Evolutionary conservation across 1,284 basidiomycete species (phyloP), one percentile per base, ranked within the genome.

Genomic region (Tetrapyrgos nigripes): DNA sequence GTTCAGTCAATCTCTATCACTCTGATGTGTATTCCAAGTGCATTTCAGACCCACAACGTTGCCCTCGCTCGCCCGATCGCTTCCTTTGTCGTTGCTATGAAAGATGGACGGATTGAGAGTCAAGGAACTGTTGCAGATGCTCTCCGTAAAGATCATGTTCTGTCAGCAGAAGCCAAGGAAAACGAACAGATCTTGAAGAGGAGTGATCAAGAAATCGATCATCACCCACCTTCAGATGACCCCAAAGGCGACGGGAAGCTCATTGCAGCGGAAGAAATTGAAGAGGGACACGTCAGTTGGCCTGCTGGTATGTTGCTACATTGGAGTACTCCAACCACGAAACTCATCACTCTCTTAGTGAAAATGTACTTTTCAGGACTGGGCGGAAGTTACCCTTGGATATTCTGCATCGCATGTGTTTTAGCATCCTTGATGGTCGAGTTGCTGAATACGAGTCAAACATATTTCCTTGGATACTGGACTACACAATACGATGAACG

Each of bases 1-100:
- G 85, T 73, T n/a, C n/a, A n/a, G n/a, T n/a, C n/a, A n/a, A n/a
- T n/a, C n/a, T n/a, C n/a, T n/a, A n/a, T 27, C 26, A 24, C 31
- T 46, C 57, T 33, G 1, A n/a, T n/a, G n/a, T n/a, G n/a, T n/a
- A n/a, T n/a, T n/a, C n/a, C n/a, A n/a, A n/a, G n/a, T n/a, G n/a
- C n/a, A n/a, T n/a, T n/a, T n/a, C 49, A 83, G 81, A 89, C 88
- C 0, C 88, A 91, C 70, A 88, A 90, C 65, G 74, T 89, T 43
- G 79, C 82, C 3, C 76, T 90, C 66, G 80, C 81, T 13, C 75
- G 77, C 28, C 82, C 83, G 2, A 75, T 87, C 21, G 83, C 87
- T 4, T 79, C 83, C 45, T 86, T 80, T 67, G 78, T 89, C 9
- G 78, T 90, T 10, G 79, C 80, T 3, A 68, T 91, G 14, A 76